Evolutionary conservation across 495 filamentous ascomycete species (phyloP), one percentile per base, ranked within the genome.

Genomic region (Penicillium cinerascens): DNA sequence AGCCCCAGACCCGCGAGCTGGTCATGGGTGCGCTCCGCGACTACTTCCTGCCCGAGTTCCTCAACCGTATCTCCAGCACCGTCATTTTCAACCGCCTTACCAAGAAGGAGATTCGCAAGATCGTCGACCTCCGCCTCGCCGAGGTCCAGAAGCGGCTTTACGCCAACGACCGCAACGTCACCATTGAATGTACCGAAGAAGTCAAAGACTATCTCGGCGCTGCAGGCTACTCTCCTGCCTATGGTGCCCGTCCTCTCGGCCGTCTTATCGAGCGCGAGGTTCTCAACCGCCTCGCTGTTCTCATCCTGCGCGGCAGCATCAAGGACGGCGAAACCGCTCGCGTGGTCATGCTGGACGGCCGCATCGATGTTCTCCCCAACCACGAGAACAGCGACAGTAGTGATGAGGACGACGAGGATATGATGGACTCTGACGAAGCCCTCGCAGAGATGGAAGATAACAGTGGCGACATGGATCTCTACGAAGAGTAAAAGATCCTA

Each of bases 21-120:
- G 92, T 98, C 54, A 90, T 92, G 87, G 82, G 80, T 42, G 82
- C 92, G 4, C 80, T 98, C 37, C 86, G 91, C 61, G 85, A 88
- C 74, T 96, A 96, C 77, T 97, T 98, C 82, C 80, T 98, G 1
- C 93, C 93, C 27, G 93, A 98, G 59, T 98, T 98, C 80, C 79
- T 98, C 29, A 98, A 98, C 76, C 89, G 93, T 65, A 96, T 98
- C 80, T 88, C 81, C 69, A 91, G 85, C 58, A 87, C 83, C 51
- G 91, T 98, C 75, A 96, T 98, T 76, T 98, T 98, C 85, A 98
- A 98, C 76, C 90, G 93, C 25, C 87, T 98, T 43, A 88, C 89
- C 4, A 83, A 80, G 64, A 71, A 73, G 40, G 93, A 98, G 73
- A 98, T 98, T 64, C 85, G 93, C 61, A 88, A 81, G 74, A 97